These are phyloP conservation scores for Plasmodium adleri DNA, from an alignment of 169 alveolate species.

Conservation along the genomic window DNA sequence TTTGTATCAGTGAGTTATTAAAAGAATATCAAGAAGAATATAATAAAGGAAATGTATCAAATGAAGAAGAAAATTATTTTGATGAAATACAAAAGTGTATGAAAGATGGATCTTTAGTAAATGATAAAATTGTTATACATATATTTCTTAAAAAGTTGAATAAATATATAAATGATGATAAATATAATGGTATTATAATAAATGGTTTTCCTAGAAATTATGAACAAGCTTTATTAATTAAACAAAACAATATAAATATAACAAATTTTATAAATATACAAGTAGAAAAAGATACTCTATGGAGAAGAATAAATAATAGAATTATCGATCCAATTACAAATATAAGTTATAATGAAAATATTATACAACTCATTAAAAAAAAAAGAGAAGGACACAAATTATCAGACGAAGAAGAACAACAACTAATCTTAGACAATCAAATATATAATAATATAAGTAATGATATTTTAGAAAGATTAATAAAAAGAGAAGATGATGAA, in stretches of 20 bases:
- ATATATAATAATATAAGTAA: slow-evolving; percentile 27
- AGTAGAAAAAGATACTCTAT: slow-evolving; percentile 16
- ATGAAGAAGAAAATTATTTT: neutral
- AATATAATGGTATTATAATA: slow-evolving; percentile 33
- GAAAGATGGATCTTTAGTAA: slow-evolving; percentile 31
- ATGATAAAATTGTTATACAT: slow-evolving; percentile 21
- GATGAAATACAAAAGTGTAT: slow-evolving; percentile 33
- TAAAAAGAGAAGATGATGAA: slow-evolving; percentile 41
- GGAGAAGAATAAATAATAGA: slow-evolving; percentile 23
- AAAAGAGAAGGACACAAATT: slow-evolving; percentile 10
- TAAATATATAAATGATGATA: slow-evolving; percentile 9
- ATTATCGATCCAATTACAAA: slow-evolving; percentile 34
- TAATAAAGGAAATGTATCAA: slow-evolving; percentile 2
- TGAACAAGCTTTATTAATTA: slow-evolving; percentile 46
- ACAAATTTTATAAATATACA: slow-evolving; percentile 25
- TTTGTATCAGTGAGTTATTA: slow-evolving; percentile 28
- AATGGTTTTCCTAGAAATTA: slow-evolving; percentile 56
- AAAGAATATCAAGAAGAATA: slow-evolving; percentile 23
- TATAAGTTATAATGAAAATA: slow-evolving; percentile 24
- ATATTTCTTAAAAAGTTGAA: slow-evolving; percentile 5
- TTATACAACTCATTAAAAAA: slow-evolving; percentile 17
- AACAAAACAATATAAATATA: slow-evolving; percentile 11
- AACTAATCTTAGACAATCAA: slow-evolving; percentile 13
- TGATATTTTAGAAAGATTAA: slow-evolving; percentile 20
- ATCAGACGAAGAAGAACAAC: slow-evolving; percentile 17